These are phyloP conservation scores for Trichoderma aggressivum DNA, from an alignment of 2,329 filamentous ascomycete genomes.

Conservation along the genomic window DNA sequence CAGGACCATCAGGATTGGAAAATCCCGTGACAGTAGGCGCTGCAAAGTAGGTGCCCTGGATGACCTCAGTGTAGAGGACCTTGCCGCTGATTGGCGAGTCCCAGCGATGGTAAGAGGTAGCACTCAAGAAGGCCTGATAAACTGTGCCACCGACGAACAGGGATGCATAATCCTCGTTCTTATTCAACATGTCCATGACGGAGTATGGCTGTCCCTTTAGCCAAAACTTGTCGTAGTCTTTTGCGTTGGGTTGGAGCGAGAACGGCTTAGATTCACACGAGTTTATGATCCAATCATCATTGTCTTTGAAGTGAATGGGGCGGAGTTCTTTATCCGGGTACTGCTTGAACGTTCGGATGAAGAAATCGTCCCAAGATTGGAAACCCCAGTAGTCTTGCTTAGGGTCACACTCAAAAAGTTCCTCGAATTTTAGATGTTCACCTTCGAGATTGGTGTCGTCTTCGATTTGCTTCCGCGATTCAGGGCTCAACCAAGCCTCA, in stretches of 20 bases:
- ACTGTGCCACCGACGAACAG: slow-evolving; percentile 59
- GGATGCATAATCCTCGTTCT: slow-evolving; percentile 41
- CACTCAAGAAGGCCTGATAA: slow-evolving; percentile 64
- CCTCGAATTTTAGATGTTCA: slow-evolving; percentile 16
- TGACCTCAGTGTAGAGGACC: slow-evolving; percentile 49
- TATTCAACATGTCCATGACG: slow-evolving; percentile 54
- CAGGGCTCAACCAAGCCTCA: slow-evolving; percentile 23
- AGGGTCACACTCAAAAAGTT: slow-evolving; percentile 25
- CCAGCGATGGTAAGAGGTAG: slow-evolving; percentile 66
- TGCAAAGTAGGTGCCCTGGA: slow-evolving; percentile 62
- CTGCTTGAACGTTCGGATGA: slow-evolving; percentile 50
- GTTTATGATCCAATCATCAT: slow-evolving; percentile 44
- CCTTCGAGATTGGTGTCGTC: slow-evolving; percentile 21
- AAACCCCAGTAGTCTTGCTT: slow-evolving; percentile 40
- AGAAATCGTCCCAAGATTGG: slow-evolving; percentile 63
- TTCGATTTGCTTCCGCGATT: slow-evolving; percentile 21
- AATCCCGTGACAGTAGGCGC: slow-evolving; percentile 35
- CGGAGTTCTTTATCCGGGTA: slow-evolving; percentile 35
- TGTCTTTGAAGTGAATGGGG: slow-evolving; percentile 49
- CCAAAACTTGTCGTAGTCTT: slow-evolving; percentile 60
- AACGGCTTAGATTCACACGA: slow-evolving; percentile 59
- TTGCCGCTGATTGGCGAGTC: slow-evolving; percentile 59
- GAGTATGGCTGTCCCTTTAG: slow-evolving; percentile 64
- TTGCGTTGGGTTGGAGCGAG: slow-evolving; percentile 45
- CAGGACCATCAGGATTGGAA: slow-evolving; percentile 16